Percentiles rank a stretch among this genome's conserved stretches.
Evolutionary conservation across 2,329 filamentous ascomycete species (phyloP).

Genomic region (Paracoccidioides brasiliensis): DNA sequence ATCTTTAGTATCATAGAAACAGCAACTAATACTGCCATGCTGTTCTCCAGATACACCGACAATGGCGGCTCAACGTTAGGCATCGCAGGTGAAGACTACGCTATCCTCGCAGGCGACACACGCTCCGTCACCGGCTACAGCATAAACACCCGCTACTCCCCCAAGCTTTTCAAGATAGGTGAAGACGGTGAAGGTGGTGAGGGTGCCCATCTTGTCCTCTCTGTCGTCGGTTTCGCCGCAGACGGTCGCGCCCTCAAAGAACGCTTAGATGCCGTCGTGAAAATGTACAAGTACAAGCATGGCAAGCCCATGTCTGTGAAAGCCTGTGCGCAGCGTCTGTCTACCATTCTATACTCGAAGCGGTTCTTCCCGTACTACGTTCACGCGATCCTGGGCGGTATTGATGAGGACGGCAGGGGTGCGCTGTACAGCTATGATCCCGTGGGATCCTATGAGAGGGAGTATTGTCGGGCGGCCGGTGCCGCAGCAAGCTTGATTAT

Average conservation of each 20-base stretch:
- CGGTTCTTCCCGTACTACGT: conserved; percentile 99
- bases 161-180: conserved; percentile 95
- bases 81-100: conserved; percentile 86
- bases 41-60: conserved; percentile 61
- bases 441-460: conserved; percentile 92
- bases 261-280: conserved; percentile 84
- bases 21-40: not conserved
- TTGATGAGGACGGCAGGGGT: conserved; percentile 89
- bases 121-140: conserved; percentile 92
- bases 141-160: conserved; percentile 93
- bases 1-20: not conserved
- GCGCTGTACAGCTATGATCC: conserved; percentile 97
- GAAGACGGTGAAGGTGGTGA: conserved; percentile 76
- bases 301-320: conserved; percentile 91
- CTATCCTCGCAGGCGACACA: conserved; percentile 94
- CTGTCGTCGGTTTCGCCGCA: conserved; percentile 89
- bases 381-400: conserved; percentile 79
- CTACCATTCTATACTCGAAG: conserved; percentile 92
- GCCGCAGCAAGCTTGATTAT: conserved; percentile 91
- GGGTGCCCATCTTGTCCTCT: conserved; percentile 75
- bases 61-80: conserved; percentile 94
- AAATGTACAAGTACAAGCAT: conserved; percentile 98
- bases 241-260: conserved; percentile 91
- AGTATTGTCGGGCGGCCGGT: conserved; percentile 88
- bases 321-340: conserved; percentile 87